phyloP scores from a whole-genome alignment of 1,284 basidiomycete species.

The Trichosporon ovoides region DNA sequence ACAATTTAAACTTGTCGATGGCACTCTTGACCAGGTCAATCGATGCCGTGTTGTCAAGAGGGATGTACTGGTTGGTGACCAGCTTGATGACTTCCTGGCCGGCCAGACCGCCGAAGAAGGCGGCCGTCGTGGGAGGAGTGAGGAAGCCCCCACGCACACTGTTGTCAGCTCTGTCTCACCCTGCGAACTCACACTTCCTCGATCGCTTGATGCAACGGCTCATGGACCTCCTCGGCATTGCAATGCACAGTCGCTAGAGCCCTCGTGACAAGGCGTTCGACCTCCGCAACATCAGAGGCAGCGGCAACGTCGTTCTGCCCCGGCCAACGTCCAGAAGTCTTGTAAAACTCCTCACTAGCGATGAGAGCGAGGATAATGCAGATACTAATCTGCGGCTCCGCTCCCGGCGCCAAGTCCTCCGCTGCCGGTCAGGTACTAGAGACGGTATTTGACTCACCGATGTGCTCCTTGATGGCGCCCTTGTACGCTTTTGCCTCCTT shows the following conservation, averaged over 20 bases:
- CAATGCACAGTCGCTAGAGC: constrained; percentile 22
- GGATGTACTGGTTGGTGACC: constrained; percentile 92
- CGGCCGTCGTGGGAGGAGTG: constrained; percentile 86
- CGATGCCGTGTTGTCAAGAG: constrained; percentile 77
- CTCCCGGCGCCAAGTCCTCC: constrained; percentile 17
- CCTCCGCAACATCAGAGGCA: constrained; percentile 33
- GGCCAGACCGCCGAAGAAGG: constrained; percentile 85
- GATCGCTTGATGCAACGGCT: constrained; percentile 60
- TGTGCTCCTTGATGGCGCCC: constrained; percentile 45
- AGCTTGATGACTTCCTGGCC: constrained; percentile 99
- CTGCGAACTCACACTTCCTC: constrained; percentile 67
- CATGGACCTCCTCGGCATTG: constrained; percentile 53
- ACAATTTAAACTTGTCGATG: constrained; percentile 44
- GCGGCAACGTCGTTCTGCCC: constrained; percentile 46
- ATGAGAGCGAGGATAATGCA: constrained; percentile 49
- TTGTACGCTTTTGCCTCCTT: constrained; percentile 56
- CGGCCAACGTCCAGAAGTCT: constrained; percentile 48
- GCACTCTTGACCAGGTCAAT: constrained; percentile 67
- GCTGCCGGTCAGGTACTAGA: constrained; percentile 3
- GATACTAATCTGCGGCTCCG: constrained; percentile 19
- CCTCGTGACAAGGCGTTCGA: constrained; percentile 28
- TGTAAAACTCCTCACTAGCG: constrained; percentile 49
- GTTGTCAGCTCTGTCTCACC: constrained; percentile 12
- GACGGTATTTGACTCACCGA: constrained; percentile 54
- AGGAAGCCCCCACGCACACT: constrained; percentile 71